Base-by-base conservation (phyloP, 2,329 filamentous ascomycete species). In the Pleurostoma richardsiae region DNA sequence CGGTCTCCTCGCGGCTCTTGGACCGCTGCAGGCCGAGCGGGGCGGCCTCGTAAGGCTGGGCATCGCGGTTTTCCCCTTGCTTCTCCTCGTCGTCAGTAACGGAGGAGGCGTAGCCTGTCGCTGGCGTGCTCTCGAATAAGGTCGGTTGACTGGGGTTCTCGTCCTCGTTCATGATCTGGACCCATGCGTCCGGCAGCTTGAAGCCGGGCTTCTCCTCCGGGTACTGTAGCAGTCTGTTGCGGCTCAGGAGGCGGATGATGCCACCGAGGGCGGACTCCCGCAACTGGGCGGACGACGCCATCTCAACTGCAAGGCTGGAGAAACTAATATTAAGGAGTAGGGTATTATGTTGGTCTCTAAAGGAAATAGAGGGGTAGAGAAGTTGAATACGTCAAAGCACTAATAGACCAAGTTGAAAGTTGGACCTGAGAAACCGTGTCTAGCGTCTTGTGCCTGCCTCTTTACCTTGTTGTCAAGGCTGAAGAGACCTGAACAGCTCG, bases 131-230 rank as follows among this genome's bases (percentile, higher is more conserved):
- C 33, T 53, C 43, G 48, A 49, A 29, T 43, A 46, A 6, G 33
- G n/a, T 36, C 33, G 49, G 41, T 28, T 44, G 43, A 10, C 33
- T 38, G 11, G 29, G 39, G 7, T 81, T 85, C 56, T 92, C 88
- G 52, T 96, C 90, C 62, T 95, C 88, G 60, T 86, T 90, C 42
- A 92, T 72, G 5, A 82, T 74, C 48, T 85, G 83, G 30, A 95
- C 64, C 44, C 86, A 82, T 40, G 80, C 76, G 47, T 86, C 72
- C 44, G 80, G 72, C 5, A 76, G 71, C 52, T 79, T 76, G 47
- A 82, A 83, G 46, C 89, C 86, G 30, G 80, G 77, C 45, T 83
- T 79, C 51, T 90, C 86, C 44, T 81, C 85, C 19, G 76, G 72
- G 30, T 86, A 83, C 56, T 88, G 81, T n/a, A 61, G 47, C 3